Percentiles rank a stretch among this genome's conserved stretches.
phyloP scores from a whole-genome alignment of 2,329 filamentous ascomycete species.

The Hymenoscyphus scutula region DNA sequence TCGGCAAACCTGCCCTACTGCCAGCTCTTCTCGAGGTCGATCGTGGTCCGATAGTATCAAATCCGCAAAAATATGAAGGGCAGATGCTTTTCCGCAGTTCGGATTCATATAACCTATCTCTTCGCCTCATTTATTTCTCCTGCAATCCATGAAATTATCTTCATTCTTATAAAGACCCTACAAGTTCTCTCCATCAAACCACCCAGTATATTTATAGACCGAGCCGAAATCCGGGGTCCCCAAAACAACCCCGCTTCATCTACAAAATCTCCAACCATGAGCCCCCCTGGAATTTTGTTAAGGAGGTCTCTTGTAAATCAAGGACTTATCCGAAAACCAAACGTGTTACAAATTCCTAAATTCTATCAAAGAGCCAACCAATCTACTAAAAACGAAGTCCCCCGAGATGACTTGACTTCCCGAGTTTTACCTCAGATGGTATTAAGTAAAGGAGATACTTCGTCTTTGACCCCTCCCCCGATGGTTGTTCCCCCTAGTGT shows the following conservation, averaged over 20 bases:
- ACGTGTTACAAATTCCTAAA: background rate
- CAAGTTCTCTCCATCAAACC: too few species aligned
- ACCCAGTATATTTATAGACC: background rate
- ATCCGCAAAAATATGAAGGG: background rate
- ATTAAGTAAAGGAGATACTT: constrained; percentile 43
- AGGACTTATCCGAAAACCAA: background rate
- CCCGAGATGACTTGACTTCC: constrained; percentile 39
- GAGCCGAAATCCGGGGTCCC: background rate
- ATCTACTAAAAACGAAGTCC: constrained; percentile 5
- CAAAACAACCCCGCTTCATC: background rate
- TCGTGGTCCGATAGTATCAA: background rate
- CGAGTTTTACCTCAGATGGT: constrained; percentile 41
- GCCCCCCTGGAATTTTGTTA: background rate
- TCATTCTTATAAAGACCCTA: too few species aligned
- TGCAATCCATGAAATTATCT: background rate
- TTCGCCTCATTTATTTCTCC: background rate
- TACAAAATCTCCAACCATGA: background rate
- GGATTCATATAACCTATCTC: background rate
- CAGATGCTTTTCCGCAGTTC: background rate
- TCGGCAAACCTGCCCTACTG: background rate
- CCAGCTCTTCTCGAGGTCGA: background rate
- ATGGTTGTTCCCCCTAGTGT: constrained; percentile 43
- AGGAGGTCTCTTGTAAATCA: background rate
- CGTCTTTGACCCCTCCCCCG: constrained; percentile 45
- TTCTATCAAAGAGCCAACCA: background rate